Evolutionary conservation across 306 rosid species (phyloP).

Genomic region (Inga leiocalycina): DNA sequence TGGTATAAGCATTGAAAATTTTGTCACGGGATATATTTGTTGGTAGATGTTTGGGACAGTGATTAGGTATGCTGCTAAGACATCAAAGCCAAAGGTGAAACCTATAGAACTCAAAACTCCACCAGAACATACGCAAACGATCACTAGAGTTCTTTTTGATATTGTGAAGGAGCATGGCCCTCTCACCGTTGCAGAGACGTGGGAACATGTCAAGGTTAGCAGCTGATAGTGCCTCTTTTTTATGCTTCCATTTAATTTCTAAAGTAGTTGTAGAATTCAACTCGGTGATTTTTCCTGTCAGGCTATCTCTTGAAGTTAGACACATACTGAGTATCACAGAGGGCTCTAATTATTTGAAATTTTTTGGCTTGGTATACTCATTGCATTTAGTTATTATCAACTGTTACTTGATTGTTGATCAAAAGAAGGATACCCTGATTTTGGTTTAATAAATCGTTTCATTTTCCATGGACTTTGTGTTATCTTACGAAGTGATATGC

Average conservation of each 20-base stretch:
- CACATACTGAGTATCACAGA: neutral
- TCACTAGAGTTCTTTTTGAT: slow-evolving; percentile 60
- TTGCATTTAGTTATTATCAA: neutral
- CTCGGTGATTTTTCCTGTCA: neutral
- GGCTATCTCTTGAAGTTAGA: neutral
- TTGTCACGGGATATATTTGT: neutral
- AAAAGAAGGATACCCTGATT: neutral
- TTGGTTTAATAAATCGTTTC: neutral
- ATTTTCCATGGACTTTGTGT: neutral
- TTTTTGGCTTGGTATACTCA: too few relatives aligned
- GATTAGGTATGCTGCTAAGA: slow-evolving; percentile 48
- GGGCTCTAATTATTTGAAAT: neutral
- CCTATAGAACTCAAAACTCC: slow-evolving; percentile 61
- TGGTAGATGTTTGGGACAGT: slow-evolving; percentile 14
- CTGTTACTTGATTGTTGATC: neutral
- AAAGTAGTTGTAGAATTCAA: neutral
- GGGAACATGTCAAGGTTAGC: slow-evolving; percentile 58
- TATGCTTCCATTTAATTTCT: neutral
- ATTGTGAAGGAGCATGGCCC: slow-evolving; percentile 78
- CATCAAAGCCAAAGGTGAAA: slow-evolving; percentile 59
- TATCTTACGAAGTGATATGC: neutral
- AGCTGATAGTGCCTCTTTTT: neutral
- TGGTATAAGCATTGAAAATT: neutral
- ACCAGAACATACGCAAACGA: slow-evolving; percentile 64
- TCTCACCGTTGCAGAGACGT: slow-evolving; percentile 59